A percentile compares a stretch with the other conserved stretches of the same genome.
Conservation (phyloP, 2,329 filamentous ascomycete genomes). For the Helminthosporium solani region DNA sequence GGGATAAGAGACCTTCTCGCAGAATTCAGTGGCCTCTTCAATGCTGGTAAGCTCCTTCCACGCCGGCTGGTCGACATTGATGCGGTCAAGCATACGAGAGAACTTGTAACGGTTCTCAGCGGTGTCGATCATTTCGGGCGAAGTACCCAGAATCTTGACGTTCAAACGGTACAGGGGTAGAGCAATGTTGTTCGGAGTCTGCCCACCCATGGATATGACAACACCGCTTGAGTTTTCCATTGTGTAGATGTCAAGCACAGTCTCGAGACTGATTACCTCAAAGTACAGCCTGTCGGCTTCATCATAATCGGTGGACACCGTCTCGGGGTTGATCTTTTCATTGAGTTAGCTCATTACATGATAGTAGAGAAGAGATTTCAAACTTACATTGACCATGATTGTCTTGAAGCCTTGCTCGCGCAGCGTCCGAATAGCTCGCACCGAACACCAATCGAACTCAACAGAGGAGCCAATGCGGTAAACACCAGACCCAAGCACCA, state of each 20-base stretch:
- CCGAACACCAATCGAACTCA: conserved; percentile 99
- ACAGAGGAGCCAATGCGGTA: conserved; percentile 97
- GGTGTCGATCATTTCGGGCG: conserved; percentile 97
- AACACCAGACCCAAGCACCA: conserved; percentile 94
- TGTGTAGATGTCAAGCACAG: conserved; percentile 89
- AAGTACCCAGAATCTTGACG: conserved; percentile 91
- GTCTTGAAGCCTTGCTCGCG: conserved; percentile 85
- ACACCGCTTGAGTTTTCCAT: conserved; percentile 81
- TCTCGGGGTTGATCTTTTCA: conserved; percentile 74
- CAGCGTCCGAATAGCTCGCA: conserved; percentile 87
- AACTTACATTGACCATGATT: conserved; percentile 76
- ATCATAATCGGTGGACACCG: conserved; percentile 86
- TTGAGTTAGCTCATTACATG: not conserved
- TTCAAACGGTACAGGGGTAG: conserved; percentile 84
- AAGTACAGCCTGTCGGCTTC: conserved; percentile 95
- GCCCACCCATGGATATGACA: conserved; percentile 93
- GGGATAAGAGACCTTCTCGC: conserved; percentile 84
- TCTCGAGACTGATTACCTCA: conserved; percentile 90
- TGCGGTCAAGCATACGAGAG: conserved; percentile 93
- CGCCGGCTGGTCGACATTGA: conserved; percentile 90
- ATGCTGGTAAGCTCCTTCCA: conserved; percentile 99
- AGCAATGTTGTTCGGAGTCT: conserved; percentile 97
- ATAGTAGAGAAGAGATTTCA: not conserved
- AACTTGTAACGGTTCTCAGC: conserved; percentile 99
- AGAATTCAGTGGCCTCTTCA: conserved; percentile 85